Evolutionary conservation across 2,329 filamentous ascomycete genomes (phyloP).

Genomic region (Ploettnerulaceae sp.): DNA sequence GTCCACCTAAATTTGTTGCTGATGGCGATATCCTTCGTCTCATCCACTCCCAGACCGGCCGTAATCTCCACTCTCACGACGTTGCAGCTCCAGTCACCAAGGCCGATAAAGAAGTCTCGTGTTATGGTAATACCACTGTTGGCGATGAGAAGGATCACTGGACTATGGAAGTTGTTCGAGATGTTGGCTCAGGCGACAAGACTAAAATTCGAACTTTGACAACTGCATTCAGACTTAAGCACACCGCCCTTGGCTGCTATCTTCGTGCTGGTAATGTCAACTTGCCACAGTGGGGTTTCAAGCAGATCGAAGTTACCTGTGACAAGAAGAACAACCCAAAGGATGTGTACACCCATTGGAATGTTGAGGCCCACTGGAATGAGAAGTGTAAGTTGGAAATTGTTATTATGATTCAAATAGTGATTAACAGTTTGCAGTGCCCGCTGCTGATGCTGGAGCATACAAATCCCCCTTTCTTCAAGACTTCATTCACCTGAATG

Average conservation of each 20-base stretch:
- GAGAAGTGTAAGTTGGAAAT: constrained; percentile 68
- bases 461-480: constrained; percentile 98
- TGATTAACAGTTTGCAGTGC: constrained; percentile 54
- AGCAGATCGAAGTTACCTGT: constrained; percentile 97
- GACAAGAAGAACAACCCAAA: constrained; percentile 87
- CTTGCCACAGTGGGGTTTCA: constrained; percentile 98
- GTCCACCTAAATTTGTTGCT: constrained; percentile 67
- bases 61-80: constrained; percentile 92
- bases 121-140: constrained; percentile 90
- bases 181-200: constrained; percentile 73
- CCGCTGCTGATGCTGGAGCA: constrained; percentile 78
- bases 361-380: constrained; percentile 92
- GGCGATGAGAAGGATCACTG: constrained; percentile 98
- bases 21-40: constrained; percentile 77
- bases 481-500: constrained; percentile 96
- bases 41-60: constrained; percentile 91
- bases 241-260: constrained; percentile 82
- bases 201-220: constrained; percentile 86
- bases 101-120: constrained; percentile 86
- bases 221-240: constrained; percentile 83
- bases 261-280: constrained; percentile 93
- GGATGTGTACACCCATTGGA: constrained; percentile 98
- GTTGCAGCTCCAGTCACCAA: constrained; percentile 87
- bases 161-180: constrained; percentile 85
- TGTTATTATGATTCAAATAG: not conserved